These are phyloP conservation scores for Huiozyma sinensis DNA, from an alignment of 805 yeast genomes.

Conservation along the genomic window DNA sequence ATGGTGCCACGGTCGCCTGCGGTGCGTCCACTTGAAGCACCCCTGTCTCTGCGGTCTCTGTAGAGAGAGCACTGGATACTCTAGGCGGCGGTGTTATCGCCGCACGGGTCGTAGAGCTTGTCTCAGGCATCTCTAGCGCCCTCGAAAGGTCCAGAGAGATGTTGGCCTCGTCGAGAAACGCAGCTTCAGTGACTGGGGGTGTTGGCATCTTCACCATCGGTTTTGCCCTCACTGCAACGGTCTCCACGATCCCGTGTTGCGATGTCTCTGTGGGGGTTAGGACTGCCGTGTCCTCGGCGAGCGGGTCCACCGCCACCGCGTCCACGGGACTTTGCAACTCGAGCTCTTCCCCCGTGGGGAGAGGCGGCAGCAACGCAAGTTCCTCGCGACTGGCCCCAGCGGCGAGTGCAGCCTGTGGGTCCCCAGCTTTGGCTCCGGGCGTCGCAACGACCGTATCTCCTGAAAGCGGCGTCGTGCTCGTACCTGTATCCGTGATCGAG, in stretches of 20 bases:
- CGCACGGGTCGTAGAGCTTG: neutral
- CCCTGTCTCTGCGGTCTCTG: too few species aligned
- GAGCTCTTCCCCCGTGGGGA: slow-evolving; percentile 11
- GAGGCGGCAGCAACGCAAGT: slow-evolving; percentile 15
- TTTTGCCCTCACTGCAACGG: neutral
- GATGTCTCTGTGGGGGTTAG: neutral
- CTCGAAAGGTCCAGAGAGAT: slow-evolving; percentile 23
- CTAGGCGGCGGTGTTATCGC: too few species aligned
- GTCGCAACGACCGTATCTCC: too few species aligned
- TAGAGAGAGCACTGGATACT: too few species aligned
- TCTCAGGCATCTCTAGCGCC: slow-evolving; percentile 18
- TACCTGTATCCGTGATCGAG: too few species aligned
- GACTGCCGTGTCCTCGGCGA: neutral
- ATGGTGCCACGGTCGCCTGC: too few species aligned
- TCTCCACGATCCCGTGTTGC: neutral
- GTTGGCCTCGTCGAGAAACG: slow-evolving; percentile 5
- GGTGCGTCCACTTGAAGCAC: too few species aligned
- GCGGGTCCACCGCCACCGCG: neutral
- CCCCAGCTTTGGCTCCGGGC: too few species aligned
- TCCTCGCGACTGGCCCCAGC: slow-evolving; percentile 11
- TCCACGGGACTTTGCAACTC: neutral
- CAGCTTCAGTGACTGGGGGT: neutral
- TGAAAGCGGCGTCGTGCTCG: too few species aligned
- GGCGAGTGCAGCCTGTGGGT: too few species aligned
- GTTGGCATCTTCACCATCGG: neutral